Percentiles rank a stretch among this genome's conserved stretches.
These are phyloP conservation scores for Massospora cicadina DNA, from an alignment of 371 early-diverging fungal species.

Conservation along the genomic window DNA sequence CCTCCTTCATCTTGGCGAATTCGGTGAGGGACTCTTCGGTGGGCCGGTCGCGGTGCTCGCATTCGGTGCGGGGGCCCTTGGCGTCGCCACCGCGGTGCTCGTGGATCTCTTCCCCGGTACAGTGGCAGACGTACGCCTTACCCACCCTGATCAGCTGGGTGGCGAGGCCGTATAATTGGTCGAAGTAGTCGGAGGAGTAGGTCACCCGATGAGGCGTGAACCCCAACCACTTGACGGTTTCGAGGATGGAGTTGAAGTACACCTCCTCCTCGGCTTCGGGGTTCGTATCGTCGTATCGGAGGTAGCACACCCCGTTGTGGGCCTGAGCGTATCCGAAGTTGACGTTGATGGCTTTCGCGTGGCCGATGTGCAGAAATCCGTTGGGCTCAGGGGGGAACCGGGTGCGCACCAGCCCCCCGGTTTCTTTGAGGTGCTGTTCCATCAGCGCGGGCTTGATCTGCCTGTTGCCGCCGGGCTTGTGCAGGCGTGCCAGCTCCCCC, in stretches of 20 bases:
- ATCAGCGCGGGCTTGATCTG: conserved; percentile 88
- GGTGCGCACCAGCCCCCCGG: conserved; percentile 89
- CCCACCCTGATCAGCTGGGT: conserved; percentile 78
- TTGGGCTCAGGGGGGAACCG: conserved; percentile 99
- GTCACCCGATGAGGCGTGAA: conserved; percentile 89
- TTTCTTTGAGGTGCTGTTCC: conserved; percentile 82
- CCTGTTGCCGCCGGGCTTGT: conserved; percentile 94
- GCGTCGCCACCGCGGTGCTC: conserved; percentile 79
- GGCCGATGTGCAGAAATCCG: conserved; percentile 97
- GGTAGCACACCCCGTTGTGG: conserved; percentile 80
- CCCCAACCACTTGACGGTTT: conserved; percentile 96
- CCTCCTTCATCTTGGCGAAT: conserved; percentile 97
- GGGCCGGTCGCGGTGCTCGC: conserved; percentile 86
- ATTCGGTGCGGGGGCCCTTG: conserved; percentile 72
- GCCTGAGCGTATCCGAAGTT: conserved; percentile 96
- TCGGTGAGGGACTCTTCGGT: conserved; percentile 81
- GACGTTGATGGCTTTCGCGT: conserved; percentile 99
- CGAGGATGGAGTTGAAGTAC: conserved; percentile 90
- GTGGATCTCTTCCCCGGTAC: conserved; percentile 87
- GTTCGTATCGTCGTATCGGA: conserved; percentile 99
- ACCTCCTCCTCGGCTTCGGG: conserved; percentile 94
- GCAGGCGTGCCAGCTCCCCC: conserved; percentile 83
- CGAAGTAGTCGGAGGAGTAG: conserved; percentile 96
- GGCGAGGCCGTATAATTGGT: conserved; percentile 81
- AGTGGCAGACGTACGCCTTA: conserved; percentile 96